Conservation (phyloP, 805 yeast genomes). For the Myxozyma neglecta region DNA sequence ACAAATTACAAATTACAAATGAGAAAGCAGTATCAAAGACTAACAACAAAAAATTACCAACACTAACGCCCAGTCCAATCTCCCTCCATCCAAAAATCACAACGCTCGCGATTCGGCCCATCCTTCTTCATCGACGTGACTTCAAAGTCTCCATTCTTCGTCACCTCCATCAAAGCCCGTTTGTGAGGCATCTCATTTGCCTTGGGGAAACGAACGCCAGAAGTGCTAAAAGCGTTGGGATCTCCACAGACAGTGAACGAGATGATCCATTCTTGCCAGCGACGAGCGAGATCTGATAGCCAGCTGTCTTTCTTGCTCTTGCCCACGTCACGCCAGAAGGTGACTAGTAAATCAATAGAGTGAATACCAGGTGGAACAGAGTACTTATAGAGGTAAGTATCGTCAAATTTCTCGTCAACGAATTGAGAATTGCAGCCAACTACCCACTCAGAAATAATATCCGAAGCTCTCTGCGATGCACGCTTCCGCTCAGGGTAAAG, state of each 20-base stretch:
- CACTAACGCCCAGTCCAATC: conserved; percentile 26
- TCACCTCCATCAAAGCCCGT: conserved; percentile 22
- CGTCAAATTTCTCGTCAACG: conserved; percentile 11
- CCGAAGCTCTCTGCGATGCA: conserved; percentile 10
- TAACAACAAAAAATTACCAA: no score
- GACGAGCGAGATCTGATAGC: conserved; percentile 13
- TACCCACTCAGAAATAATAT: conserved; percentile 27
- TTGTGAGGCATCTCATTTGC: conserved; percentile 1
- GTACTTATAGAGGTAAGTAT: conserved; percentile 17
- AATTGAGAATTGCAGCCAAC: conserved; percentile 19
- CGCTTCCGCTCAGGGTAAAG: conserved; percentile 12
- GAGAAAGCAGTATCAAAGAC: no score
- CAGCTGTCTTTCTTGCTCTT: neutral
- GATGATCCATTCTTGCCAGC: conserved; percentile 23
- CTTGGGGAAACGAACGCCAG: conserved; percentile 5
- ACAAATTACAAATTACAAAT: no score
- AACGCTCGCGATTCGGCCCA: conserved; percentile 14
- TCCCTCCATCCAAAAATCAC: conserved; percentile 26
- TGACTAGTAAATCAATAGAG: conserved; percentile 17
- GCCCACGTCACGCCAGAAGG: conserved; percentile 21
- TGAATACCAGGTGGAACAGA: conserved; percentile 29
- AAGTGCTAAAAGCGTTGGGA: conserved; percentile 17
- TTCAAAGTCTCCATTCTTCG: neutral
- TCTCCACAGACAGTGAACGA: conserved; percentile 22
- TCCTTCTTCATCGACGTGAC: neutral